A percentile compares a stretch with the other conserved stretches of the same genome.
phyloP scores from a whole-genome alignment of 768 basidiomycete genomes.

The Trichaptum fuscoviolaceum region DNA sequence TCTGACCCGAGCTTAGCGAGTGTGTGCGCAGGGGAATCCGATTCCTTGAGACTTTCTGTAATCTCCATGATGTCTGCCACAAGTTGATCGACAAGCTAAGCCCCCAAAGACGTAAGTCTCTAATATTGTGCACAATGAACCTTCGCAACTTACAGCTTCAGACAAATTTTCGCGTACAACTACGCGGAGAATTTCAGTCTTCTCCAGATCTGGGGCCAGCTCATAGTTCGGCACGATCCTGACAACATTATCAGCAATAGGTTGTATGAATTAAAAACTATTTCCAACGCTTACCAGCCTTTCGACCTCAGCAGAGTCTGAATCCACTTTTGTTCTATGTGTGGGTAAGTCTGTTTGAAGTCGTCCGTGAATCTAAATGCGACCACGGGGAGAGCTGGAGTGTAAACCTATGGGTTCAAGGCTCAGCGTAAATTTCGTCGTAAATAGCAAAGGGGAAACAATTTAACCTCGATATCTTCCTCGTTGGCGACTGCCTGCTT shows the following conservation, averaged over 20 bases:
- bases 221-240: slow-evolving; percentile 60
- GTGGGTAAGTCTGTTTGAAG: slow-evolving; percentile 47
- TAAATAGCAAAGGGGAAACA: not conserved
- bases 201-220: slow-evolving; percentile 46
- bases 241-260: not conserved
- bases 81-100: slow-evolving; percentile 57
- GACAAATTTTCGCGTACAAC: slow-evolving; percentile 53
- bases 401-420: slow-evolving; percentile 32
- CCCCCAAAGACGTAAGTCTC: slow-evolving; percentile 26
- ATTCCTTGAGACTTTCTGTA: slow-evolving; percentile 49
- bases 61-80: slow-evolving; percentile 66
- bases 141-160: slow-evolving; percentile 36
- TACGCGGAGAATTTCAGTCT: slow-evolving; percentile 55
- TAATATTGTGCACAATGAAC: slow-evolving; percentile 18
- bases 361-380: slow-evolving; percentile 50
- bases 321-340: slow-evolving; percentile 54
- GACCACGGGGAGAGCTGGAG: slow-evolving; percentile 48
- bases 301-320: slow-evolving; percentile 43
- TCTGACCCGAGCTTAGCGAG: slow-evolving; percentile 37
- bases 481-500: slow-evolving; percentile 38
- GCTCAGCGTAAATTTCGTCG: slow-evolving; percentile 22
- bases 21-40: slow-evolving; percentile 45
- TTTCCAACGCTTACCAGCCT: slow-evolving; percentile 31
- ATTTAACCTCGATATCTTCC: slow-evolving; percentile 49
- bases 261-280: not conserved